phyloP scores from a whole-genome alignment of 305 asterid species.

The Lippia alba region DNA sequence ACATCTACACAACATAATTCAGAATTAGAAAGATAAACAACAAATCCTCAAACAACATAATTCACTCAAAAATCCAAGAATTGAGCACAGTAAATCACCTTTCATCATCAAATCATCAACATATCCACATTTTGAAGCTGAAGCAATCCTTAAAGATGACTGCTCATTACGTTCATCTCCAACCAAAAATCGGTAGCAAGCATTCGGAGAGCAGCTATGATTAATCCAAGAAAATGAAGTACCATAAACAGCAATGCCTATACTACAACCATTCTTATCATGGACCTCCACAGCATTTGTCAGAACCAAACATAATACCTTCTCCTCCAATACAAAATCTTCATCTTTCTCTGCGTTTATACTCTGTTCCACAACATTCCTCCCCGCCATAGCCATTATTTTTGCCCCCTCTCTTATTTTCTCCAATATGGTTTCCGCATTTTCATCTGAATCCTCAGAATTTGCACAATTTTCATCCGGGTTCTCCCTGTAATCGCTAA shows the following conservation, averaged over 20 bases:
- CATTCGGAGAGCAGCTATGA: constrained; percentile 88
- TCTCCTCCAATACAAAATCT: constrained; percentile 44
- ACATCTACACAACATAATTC: constrained; percentile 42
- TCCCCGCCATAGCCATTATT: constrained; percentile 52
- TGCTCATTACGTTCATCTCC: constrained; percentile 13
- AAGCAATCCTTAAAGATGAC: constrained; percentile 38
- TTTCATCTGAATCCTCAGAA: constrained; percentile 3
- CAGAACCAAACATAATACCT: constrained; percentile 66
- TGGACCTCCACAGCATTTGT: constrained; percentile 84
- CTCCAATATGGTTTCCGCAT: constrained; percentile 10
- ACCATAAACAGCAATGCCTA: constrained; percentile 78
- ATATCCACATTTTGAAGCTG: constrained; percentile 35
- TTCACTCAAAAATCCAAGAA: constrained; percentile 27
- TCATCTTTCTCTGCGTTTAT: constrained; percentile 16
- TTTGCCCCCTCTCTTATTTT: constrained; percentile 58
- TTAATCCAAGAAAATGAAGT: constrained; percentile 76
- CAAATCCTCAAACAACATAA: constrained; percentile 10
- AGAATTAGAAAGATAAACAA: background rate
- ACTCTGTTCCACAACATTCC: constrained; percentile 28
- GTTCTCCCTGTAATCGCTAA: background rate
- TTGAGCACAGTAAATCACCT: constrained; percentile 11
- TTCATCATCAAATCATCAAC: constrained; percentile 16
- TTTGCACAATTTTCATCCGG: constrained; percentile 11
- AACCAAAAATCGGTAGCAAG: constrained; percentile 58
- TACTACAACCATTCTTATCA: constrained; percentile 48